Evolutionary conservation across 495 filamentous ascomycete genomes (phyloP), one percentile per base, ranked within the genome.

Genomic region (Penicillium crystallinum): DNA sequence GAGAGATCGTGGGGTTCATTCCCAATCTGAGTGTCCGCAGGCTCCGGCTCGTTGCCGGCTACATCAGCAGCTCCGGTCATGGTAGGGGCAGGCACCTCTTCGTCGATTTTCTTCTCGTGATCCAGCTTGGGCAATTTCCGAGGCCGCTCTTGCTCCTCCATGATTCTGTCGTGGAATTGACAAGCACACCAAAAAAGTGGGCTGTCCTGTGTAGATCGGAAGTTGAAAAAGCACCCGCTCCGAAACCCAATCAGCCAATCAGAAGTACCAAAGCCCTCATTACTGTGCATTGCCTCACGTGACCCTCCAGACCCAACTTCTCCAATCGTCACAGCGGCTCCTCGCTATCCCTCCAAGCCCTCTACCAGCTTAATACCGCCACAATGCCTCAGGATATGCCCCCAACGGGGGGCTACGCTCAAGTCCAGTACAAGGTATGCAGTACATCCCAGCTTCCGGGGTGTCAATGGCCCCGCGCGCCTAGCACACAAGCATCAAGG

Each of bases 341-440:
- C 49, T 56, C 63, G 58, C 6, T 53, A 47, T 52, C 45, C 46
- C 58, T 65, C 67, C 44, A 64, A 53, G 56, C 49, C 51, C 53
- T 53, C 52, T 42, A 49, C 33, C 39, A 25, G 37, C 47, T 46
- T 47, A 53, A 29, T 49, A 38, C 49, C 62, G 61, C 57, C 71
- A 77, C 57, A 48, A 80, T 81, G 77, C 72, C 73, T 69, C 77
- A 81, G 82, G 93, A 97, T 82, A 87, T 98, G 77, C 93, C 93
- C 73, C 93, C 93, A 56, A 63, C 69, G 63, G 93, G 93, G 76
- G 93, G 93, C 80, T 98, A 98, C 70, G 87, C 81, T 62, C 87
- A 90, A 59, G 84, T 98, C 46, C 93, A 97, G 73, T 98, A 95
- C 79, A 96, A 96, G 83, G 88, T 91, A 70, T 58, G 77, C 71